A percentile compares a stretch with the other conserved stretches of the same genome.
Conservation (phyloP, 805 yeast genomes). For the Lipomyces chichibuensis region DNA sequence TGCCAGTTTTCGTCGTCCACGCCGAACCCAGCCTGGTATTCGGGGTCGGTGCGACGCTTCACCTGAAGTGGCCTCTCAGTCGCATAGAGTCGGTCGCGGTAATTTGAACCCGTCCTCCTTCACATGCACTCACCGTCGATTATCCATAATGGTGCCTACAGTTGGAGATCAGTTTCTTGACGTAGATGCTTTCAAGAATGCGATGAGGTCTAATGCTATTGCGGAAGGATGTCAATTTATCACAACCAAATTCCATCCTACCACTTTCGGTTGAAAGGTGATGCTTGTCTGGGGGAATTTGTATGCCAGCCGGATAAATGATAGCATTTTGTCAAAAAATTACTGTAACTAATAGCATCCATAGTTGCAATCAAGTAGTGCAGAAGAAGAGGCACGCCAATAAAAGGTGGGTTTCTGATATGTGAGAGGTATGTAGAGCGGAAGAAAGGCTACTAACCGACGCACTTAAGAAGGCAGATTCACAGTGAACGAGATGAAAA, state of each 20-base stretch:
- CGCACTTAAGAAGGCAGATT: background rate
- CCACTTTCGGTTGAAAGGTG: background rate
- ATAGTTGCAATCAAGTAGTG: too few species aligned
- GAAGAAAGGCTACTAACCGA: too few species aligned
- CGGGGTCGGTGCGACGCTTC: too few species aligned
- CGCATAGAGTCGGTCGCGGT: too few species aligned
- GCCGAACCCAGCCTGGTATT: too few species aligned
- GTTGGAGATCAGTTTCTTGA: background rate
- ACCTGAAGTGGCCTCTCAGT: too few species aligned
- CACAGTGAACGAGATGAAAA: background rate
- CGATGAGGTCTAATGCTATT: background rate
- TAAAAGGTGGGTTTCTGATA: too few species aligned
- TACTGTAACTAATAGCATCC: background rate
- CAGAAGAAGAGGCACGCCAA: too few species aligned
- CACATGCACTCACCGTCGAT: too few species aligned
- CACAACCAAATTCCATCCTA: background rate
- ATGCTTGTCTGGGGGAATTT: background rate
- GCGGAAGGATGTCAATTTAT: background rate
- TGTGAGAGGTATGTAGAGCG: too few species aligned
- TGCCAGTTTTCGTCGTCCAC: too few species aligned
- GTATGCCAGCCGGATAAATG: background rate
- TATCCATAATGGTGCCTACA: background rate
- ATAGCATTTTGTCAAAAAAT: background rate
- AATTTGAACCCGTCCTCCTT: too few species aligned
- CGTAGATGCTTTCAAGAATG: background rate